These are phyloP conservation scores for Lenwebbia sp. DNA, from an alignment of 345 rosid species.

Conservation along the genomic window DNA sequence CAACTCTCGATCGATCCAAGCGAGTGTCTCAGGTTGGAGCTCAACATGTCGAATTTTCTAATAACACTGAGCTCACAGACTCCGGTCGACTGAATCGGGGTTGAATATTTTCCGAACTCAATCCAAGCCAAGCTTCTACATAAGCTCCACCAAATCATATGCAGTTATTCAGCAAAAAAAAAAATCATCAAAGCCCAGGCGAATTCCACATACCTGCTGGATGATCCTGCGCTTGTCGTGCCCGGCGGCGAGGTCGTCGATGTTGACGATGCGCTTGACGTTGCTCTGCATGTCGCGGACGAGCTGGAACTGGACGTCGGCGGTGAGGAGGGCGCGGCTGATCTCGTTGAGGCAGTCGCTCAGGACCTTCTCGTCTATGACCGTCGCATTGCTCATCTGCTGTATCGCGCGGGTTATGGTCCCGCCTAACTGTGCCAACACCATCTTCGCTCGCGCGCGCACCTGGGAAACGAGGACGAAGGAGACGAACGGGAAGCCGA, in stretches of 20 bases:
- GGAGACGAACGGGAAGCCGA: not conserved
- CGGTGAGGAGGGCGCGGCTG: conserved; percentile 77
- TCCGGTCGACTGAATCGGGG: too few relatives aligned
- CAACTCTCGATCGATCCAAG: not conserved
- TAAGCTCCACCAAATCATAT: not conserved
- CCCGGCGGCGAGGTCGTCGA: conserved; percentile 91
- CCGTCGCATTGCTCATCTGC: conserved; percentile 98
- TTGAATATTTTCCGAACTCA: too few relatives aligned
- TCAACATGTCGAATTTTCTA: too few relatives aligned
- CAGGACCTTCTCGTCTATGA: conserved; percentile 76
- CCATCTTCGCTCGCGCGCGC: conserved; percentile 43
- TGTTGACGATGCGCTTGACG: conserved; percentile 82
- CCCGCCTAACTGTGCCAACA: conserved; percentile 84
- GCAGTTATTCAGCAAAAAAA: not conserved
- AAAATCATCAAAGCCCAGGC: not conserved
- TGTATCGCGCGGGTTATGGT: conserved; percentile 87
- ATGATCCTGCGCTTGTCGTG: conserved; percentile 91
- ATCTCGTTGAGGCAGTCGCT: conserved; percentile 90
- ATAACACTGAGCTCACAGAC: too few relatives aligned
- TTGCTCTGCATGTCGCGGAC: conserved; percentile 85
- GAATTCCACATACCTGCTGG: conserved; percentile 43
- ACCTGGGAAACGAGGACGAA: not conserved
- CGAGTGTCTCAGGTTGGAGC: too few relatives aligned
- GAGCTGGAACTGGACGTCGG: conserved; percentile 88
- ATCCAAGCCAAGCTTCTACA: not conserved